Evolutionary conservation across 768 basidiomycete genomes (phyloP).

Genomic region (Imleria badia): DNA sequence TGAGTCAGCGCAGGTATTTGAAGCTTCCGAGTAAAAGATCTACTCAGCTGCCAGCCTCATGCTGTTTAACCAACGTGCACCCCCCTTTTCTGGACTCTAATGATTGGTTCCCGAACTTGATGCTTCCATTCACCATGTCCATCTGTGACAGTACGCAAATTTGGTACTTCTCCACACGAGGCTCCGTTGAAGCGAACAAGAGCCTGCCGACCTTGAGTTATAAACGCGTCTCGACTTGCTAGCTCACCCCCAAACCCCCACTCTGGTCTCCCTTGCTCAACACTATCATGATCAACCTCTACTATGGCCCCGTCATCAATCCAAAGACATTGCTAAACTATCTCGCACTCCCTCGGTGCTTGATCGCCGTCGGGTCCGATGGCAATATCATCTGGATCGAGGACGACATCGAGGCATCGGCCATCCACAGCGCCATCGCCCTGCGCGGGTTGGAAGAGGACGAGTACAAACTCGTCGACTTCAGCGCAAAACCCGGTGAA

Average conservation of each 20-base stretch:
- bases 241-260: too few relatives aligned
- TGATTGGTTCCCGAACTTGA: too few relatives aligned
- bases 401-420: conserved; percentile 49
- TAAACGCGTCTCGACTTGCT: not conserved
- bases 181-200: not conserved
- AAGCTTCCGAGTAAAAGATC: too few relatives aligned
- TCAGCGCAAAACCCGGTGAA: conserved; percentile 43
- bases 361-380: conserved; percentile 49
- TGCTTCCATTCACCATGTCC: not conserved
- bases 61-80: too few relatives aligned
- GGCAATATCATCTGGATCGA: conserved; percentile 74
- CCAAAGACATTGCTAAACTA: conserved; percentile 45
- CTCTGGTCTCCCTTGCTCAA: not conserved
- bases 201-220: not conserved
- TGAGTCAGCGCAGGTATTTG: too few relatives aligned
- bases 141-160: too few relatives aligned
- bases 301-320: conserved; percentile 59
- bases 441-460: conserved; percentile 46
- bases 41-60: too few relatives aligned
- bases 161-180: not conserved
- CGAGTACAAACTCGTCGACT: conserved; percentile 29
- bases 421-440: conserved; percentile 51
- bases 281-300: conserved; percentile 34
- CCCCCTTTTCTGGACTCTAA: too few relatives aligned
- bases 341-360: conserved; percentile 48